phyloP scores from a whole-genome alignment of 495 filamentous ascomycete genomes.

The Coniosporium apollinis region DNA sequence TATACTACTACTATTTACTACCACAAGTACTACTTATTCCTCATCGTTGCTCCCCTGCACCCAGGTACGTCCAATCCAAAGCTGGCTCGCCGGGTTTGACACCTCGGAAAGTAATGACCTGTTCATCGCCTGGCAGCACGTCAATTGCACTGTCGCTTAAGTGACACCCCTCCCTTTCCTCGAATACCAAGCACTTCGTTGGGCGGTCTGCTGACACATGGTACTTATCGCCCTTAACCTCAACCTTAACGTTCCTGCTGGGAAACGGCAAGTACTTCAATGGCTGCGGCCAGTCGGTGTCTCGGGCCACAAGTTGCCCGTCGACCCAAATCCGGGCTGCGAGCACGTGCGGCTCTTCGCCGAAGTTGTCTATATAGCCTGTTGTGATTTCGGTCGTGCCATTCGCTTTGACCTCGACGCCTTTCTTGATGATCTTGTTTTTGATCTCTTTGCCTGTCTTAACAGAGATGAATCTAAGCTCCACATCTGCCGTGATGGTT shows the following conservation, averaged over 20 bases:
- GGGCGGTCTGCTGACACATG: constrained; percentile 19
- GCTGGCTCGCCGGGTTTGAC: constrained; percentile 12
- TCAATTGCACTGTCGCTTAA: constrained; percentile 23
- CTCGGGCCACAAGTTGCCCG: constrained; percentile 48
- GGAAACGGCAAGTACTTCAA: constrained; percentile 69
- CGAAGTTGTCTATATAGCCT: constrained; percentile 33
- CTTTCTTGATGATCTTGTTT: constrained; percentile 31
- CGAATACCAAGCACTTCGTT: constrained; percentile 25
- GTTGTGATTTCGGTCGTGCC: constrained; percentile 63
- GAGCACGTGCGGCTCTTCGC: constrained; percentile 42
- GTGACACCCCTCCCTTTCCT: constrained; percentile 22
- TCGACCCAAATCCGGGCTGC: constrained; percentile 41
- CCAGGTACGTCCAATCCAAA: constrained; percentile 22
- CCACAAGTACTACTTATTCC: too few relatives aligned
- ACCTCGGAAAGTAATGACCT: constrained; percentile 17
- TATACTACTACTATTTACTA: too few relatives aligned
- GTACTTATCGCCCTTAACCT: constrained; percentile 8
- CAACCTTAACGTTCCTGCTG: constrained; percentile 19
- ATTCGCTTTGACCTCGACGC: constrained; percentile 46
- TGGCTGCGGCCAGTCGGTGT: constrained; percentile 86
- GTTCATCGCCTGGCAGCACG: constrained; percentile 24
- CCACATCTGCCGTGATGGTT: constrained; percentile 38
- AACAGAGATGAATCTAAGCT: constrained; percentile 60
- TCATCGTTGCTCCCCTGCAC: too few relatives aligned
- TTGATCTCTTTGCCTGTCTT: constrained; percentile 49